Evolutionary conservation across 768 basidiomycete species (phyloP), one percentile per base, ranked within the genome.

Genomic region (Pleurotus eryngii): DNA sequence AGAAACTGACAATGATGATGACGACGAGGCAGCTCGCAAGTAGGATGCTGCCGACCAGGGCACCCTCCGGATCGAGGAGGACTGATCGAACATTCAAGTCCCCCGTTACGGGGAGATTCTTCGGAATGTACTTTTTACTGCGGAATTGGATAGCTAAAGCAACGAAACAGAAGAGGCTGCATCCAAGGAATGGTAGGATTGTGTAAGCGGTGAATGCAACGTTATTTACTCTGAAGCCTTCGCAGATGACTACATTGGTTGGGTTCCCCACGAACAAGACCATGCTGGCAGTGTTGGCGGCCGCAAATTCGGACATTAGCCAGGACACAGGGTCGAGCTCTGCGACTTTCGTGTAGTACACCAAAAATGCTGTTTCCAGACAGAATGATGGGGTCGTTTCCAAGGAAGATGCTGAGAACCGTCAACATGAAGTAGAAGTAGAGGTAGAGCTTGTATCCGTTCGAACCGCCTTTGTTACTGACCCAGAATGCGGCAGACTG

Each of bases 341-440:
- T 1, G 86, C 81, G 8, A 86, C 86, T 30, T 82, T 69, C 0
- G 94, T 95, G 64, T 93, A 92, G 64, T 97, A 97, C 5, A 87
- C 89, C 30, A 97, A 72, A 69, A 98, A 97, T 0, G 87, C 86
- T 0, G 95, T 96, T 96, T 1, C 94, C 95, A 11, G 89, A 92
- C 48, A 98, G 81, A 57, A 97, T 91, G 67, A 98, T 83, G 0
- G 95, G 95, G 71, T 98, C 93, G 65, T 97, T 97, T 5, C 95
- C 95, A n/a, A 97, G 77, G 1, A 95, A 63, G 45, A 89, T 77
- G 42, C 92, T 94, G 59, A 87, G 77, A 12, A 81, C 66, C 11
- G 90, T 87, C 66, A 96, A 85, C 78, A 97, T 85, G 59, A 86
- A 38, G 68, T 93, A 98, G 68, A 97, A 89, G 61, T 88, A 88